phyloP scores from a whole-genome alignment of 2,329 filamentous ascomycete genomes.

The Cercospora berteroae region DNA sequence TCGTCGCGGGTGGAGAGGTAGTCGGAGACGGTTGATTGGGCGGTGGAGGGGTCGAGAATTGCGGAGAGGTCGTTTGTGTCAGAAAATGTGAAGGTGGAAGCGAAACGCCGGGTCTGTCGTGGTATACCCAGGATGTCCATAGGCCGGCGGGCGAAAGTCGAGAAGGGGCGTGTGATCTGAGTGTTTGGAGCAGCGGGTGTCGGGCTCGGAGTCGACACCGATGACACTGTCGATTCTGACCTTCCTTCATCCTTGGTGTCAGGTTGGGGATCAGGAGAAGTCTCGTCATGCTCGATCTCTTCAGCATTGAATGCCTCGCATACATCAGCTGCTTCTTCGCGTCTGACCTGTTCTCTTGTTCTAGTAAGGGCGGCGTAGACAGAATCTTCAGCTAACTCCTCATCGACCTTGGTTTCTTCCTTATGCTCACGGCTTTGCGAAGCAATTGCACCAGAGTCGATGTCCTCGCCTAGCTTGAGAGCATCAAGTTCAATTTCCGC shows the following conservation, averaged over 20 bases:
- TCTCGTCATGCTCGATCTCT: neutral
- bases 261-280: neutral
- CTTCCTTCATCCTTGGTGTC: neutral
- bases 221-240: neutral
- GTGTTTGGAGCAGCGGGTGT: neutral
- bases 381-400: neutral
- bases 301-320: neutral
- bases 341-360: constrained; percentile 6
- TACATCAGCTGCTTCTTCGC: constrained; percentile 11
- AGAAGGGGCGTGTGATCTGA: constrained; percentile 15
- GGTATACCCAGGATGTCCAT: neutral
- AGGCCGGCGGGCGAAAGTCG: constrained; percentile 4
- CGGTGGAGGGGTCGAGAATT: constrained; percentile 19
- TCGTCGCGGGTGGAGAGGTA: constrained; percentile 25
- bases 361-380: constrained; percentile 9
- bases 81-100: neutral
- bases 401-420: neutral
- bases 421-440: neutral
- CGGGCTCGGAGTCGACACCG: neutral
- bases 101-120: neutral
- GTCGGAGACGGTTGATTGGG: constrained; percentile 27
- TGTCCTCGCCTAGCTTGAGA: neutral
- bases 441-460: neutral
- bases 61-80: neutral
- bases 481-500: neutral